Conservation (phyloP, 495 filamentous ascomycete species). For the Cenococcum geophilum region DNA sequence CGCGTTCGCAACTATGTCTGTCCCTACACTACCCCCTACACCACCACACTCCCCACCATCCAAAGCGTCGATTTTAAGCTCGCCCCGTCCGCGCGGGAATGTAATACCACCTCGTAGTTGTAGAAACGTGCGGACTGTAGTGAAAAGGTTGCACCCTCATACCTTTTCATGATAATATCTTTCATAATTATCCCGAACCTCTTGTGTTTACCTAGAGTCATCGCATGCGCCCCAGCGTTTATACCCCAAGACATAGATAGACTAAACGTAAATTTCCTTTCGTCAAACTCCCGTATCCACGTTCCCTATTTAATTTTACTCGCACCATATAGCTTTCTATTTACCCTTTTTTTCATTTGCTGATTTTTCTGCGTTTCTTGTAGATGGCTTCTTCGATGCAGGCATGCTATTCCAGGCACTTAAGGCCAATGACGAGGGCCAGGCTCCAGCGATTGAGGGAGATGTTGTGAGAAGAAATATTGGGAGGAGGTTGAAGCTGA, state of each 20-base stretch:
- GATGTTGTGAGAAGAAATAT: constrained; percentile 43
- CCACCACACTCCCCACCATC: constrained; percentile 27
- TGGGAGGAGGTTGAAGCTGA: constrained; percentile 39
- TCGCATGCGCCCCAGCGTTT: background rate
- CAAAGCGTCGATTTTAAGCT: constrained; percentile 23
- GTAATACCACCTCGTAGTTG: constrained; percentile 11
- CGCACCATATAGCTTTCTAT: constrained; percentile 1
- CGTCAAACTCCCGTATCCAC: constrained; percentile 6
- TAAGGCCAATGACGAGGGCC: constrained; percentile 49
- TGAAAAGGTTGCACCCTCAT: constrained; percentile 25
- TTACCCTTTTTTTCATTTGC: constrained; percentile 23
- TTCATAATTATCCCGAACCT: constrained; percentile 5
- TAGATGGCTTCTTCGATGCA: constrained; percentile 95
- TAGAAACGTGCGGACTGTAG: constrained; percentile 19
- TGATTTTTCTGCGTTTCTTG: constrained; percentile 26
- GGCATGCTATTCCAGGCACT: constrained; percentile 87
- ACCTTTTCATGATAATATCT: constrained; percentile 10
- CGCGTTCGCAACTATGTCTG: constrained; percentile 9
- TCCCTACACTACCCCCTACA: constrained; percentile 19
- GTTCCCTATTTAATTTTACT: background rate
- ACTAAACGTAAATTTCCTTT: background rate
- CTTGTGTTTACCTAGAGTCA: constrained; percentile 11
- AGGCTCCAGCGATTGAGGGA: constrained; percentile 45
- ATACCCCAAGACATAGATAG: constrained; percentile 1
- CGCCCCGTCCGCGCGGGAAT: constrained; percentile 10